Evolutionary conservation across 2,329 filamentous ascomycete genomes (phyloP).

Genomic region (Rhynchosporium secalis): DNA sequence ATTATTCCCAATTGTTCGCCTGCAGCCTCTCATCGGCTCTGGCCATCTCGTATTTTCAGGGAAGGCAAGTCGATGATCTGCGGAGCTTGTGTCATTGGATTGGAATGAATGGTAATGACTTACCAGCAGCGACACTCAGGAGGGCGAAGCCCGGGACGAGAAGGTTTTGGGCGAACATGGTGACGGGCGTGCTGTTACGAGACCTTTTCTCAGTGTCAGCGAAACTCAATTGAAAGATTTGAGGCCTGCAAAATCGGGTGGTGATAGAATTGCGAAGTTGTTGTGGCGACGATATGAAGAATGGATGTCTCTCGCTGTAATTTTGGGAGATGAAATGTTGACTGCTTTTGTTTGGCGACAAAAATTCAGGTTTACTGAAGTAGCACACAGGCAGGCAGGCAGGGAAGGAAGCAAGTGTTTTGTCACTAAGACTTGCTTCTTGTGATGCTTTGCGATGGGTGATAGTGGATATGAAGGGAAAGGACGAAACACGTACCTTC

Average conservation of each 20-base stretch:
- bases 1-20: not conserved
- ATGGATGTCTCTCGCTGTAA: conserved; percentile 16
- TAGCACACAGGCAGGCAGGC: not conserved
- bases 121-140: conserved; percentile 33
- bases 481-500: conserved; percentile 18
- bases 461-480: conserved; percentile 9
- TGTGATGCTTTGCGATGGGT: conserved; percentile 13
- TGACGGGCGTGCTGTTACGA: conserved; percentile 31
- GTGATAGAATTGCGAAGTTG: conserved; percentile 21
- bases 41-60: not conserved
- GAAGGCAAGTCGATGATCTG: conserved; percentile 1
- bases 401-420: conserved; percentile 3
- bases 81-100: not conserved
- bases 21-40: not conserved
- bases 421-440: conserved; percentile 1
- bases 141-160: conserved; percentile 32
- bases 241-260: conserved; percentile 25
- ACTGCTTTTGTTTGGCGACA: not conserved
- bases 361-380: conserved; percentile 2
- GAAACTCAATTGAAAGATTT: conserved; percentile 27
- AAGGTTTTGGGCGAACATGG: conserved; percentile 33
- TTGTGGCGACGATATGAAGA: conserved; percentile 19
- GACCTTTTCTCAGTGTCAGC: conserved; percentile 29
- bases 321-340: conserved; percentile 10
- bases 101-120: conserved; percentile 20